phyloP scores from a whole-genome alignment of 2,329 filamentous ascomycete species.

The Lasiodiplodia theobromae region DNA sequence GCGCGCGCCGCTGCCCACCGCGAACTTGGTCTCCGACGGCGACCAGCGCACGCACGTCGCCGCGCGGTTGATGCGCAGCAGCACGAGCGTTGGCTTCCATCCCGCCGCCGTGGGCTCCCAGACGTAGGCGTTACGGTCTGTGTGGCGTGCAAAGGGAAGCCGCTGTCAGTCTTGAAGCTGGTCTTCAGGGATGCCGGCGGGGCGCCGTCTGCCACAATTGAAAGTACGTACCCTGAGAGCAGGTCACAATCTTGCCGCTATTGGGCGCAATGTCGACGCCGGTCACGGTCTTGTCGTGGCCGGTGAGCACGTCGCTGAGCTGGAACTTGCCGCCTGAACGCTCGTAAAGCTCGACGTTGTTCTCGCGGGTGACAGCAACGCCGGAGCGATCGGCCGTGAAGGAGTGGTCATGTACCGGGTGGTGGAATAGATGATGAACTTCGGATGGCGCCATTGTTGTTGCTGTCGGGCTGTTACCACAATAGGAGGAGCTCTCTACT shows the following conservation, averaged over 20 bases:
- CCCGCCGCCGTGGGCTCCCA: constrained; percentile 94
- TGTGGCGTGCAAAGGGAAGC: neutral
- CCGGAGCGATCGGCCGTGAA: constrained; percentile 92
- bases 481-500: constrained; percentile 99
- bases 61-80: constrained; percentile 95
- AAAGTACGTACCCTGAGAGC: constrained; percentile 79
- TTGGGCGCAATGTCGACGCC: constrained; percentile 93
- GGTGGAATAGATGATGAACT: constrained; percentile 96
- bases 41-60: constrained; percentile 98
- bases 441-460: constrained; percentile 80
- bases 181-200: constrained; percentile 13
- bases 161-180: constrained; percentile 30
- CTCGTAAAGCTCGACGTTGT: constrained; percentile 86
- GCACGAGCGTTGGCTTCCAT: constrained; percentile 96
- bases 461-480: constrained; percentile 40
- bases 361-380: constrained; percentile 90
- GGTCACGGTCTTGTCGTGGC: constrained; percentile 96
- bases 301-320: constrained; percentile 90
- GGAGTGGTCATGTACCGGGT: constrained; percentile 95
- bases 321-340: constrained; percentile 76
- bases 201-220: constrained; percentile 12
- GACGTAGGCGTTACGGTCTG: constrained; percentile 95
- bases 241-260: constrained; percentile 93
- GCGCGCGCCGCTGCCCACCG: constrained; percentile 92
- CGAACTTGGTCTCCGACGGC: constrained; percentile 95